Percentiles rank a stretch among this genome's conserved stretches.
Conservation (phyloP, 148 eudicot genomes). For the Nyssa sinensis region DNA sequence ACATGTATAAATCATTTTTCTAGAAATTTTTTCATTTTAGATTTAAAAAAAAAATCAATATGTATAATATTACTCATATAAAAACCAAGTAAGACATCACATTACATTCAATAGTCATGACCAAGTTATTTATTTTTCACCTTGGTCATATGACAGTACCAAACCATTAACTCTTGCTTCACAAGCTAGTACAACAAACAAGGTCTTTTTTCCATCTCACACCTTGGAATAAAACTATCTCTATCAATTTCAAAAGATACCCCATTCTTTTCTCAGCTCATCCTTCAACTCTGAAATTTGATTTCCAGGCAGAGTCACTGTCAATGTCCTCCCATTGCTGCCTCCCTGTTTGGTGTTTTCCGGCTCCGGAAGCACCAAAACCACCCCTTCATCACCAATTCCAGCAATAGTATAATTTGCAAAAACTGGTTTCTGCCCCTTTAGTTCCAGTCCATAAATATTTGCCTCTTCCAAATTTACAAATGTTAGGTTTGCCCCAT, state of each 20-base stretch:
- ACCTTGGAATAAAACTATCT: neutral
- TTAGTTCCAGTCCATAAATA: constrained; percentile 44
- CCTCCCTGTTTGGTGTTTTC: neutral
- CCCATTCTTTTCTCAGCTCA: constrained; percentile 41
- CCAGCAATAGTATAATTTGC: constrained; percentile 45
- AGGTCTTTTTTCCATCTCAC: neutral
- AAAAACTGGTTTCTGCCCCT: constrained; percentile 38
- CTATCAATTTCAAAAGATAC: constrained; percentile 18
- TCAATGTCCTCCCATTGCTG: constrained; percentile 26
- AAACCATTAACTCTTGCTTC: too few species aligned
- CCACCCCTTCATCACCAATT: constrained; percentile 57
- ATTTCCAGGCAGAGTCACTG: constrained; percentile 41
- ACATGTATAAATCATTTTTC: too few species aligned
- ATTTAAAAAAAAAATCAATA: too few species aligned
- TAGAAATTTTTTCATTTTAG: too few species aligned
- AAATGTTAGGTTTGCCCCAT: constrained; percentile 72
- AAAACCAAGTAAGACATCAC: too few species aligned
- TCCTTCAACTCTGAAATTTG: constrained; percentile 40
- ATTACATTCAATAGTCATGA: too few species aligned
- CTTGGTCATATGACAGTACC: neutral
- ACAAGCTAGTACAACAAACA: neutral
- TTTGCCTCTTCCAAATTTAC: constrained; percentile 49
- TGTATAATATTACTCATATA: too few species aligned
- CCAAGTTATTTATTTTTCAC: too few species aligned
- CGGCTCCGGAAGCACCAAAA: constrained; percentile 47